Base-by-base conservation (phyloP, 352 stramenopile genomes). In the Pythium periplocum region DNA sequence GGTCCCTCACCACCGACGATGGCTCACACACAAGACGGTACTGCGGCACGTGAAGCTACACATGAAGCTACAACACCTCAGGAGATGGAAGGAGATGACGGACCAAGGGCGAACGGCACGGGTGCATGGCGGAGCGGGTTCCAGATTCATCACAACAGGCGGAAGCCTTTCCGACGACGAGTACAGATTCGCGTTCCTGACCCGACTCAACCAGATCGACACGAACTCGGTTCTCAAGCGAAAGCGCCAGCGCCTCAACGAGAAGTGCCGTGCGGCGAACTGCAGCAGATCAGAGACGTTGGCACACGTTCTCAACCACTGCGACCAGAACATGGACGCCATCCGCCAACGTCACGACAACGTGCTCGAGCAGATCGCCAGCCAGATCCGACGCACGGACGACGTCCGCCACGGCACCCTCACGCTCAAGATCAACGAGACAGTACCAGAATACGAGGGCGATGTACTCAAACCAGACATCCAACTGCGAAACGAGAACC, bases 201-300 rank as follows among this genome's bases (percentile, higher is more conserved):
- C 55, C 4, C 55, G 49, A 3, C 41, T 62, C 43, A 57, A 62
- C 49, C 49, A 53, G 10, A 12, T 56, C 1, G 36, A 48, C 35
- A 62, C 55, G 33, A 48, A 42, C 12, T 31, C 55, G 7, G 55
- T 62, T 6, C 48, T 62, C 3, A 62, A 62, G 49, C 48, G 49
- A 8, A 36, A 26, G 11, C 43, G 41, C 9, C 47, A 40, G 30
- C 41, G 42, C 7, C 10, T 30, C 40, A 55, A 44, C 0, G 35
- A 33, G 2, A n/a, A 17, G 4, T 62, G 55, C 42, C 48, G 55
- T 33, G 31, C 46, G 4, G 8, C 32, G 32, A 47, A 47, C 26
- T 51, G 33, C 39, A 51, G 26, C 4, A 33, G 31, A 9, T 7
- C 45, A 39, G 55, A 57, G 43, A 57, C 48, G 9, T 47, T 55